Conservation (phyloP, 2,329 filamentous ascomycete genomes). For the Thelonectria discophora region DNA sequence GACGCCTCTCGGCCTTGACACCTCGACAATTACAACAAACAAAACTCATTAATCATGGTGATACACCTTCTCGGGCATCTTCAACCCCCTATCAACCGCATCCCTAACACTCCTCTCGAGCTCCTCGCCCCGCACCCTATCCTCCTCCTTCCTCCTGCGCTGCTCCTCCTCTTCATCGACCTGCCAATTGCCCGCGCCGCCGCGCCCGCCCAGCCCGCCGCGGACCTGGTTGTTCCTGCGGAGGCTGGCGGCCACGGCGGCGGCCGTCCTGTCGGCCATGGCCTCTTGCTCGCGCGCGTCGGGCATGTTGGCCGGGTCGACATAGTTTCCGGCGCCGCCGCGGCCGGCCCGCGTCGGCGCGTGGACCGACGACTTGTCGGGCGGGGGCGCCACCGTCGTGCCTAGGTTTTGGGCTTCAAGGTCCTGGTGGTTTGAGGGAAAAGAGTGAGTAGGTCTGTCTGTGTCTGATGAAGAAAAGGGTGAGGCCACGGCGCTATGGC, state of each 20-base stretch:
- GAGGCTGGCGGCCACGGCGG: slow-evolving; percentile 46
- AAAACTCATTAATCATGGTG: slow-evolving; percentile 32
- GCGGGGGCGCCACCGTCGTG: slow-evolving; percentile 38
- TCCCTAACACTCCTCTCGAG: slow-evolving; percentile 54
- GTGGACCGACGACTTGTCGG: slow-evolving; percentile 37
- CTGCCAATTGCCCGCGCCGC: slow-evolving; percentile 67
- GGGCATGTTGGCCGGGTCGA: slow-evolving; percentile 49
- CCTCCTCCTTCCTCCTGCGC: slow-evolving; percentile 37
- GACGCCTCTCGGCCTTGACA: background rate
- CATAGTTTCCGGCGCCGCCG: slow-evolving; percentile 70
- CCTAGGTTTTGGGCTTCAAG: slow-evolving; percentile 50
- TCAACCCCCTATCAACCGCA: slow-evolving; percentile 59
- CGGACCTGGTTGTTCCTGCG: slow-evolving; percentile 36
- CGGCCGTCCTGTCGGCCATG: slow-evolving; percentile 46
- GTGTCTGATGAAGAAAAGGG: too few relatives aligned
- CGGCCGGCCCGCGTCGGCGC: slow-evolving; percentile 59
- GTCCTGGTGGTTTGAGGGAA: slow-evolving; percentile 41
- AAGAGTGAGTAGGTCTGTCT: background rate
- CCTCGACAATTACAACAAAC: background rate
- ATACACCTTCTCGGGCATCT: slow-evolving; percentile 58
- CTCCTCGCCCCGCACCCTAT: slow-evolving; percentile 46
- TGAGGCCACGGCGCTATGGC: too few relatives aligned
- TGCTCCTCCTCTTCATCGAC: slow-evolving; percentile 41
- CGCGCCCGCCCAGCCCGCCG: slow-evolving; percentile 53
- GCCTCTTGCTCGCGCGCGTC: slow-evolving; percentile 47